phyloP scores from a whole-genome alignment of 441 rosid species.

The Adansonia rubrostipa region DNA sequence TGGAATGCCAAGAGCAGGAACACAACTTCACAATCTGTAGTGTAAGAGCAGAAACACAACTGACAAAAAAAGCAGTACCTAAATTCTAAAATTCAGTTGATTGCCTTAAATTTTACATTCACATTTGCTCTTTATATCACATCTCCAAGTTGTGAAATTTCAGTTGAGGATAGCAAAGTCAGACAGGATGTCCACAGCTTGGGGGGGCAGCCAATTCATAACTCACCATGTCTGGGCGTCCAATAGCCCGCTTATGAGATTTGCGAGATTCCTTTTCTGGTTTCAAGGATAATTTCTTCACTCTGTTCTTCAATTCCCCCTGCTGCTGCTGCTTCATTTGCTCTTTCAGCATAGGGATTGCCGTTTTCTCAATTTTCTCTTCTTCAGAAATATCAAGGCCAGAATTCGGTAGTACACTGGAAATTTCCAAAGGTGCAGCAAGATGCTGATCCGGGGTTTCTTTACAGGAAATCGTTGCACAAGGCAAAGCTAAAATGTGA shows the following conservation, averaged over 20 bases:
- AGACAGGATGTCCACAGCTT: slow-evolving; percentile 26
- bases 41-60: slow-evolving; percentile 15
- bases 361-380: slow-evolving; percentile 30
- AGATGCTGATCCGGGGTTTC: slow-evolving; percentile 22
- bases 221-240: slow-evolving; percentile 15
- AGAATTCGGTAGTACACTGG: slow-evolving; percentile 20
- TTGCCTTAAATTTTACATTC: slow-evolving; percentile 23
- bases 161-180: background rate
- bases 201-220: slow-evolving; percentile 26
- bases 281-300: slow-evolving; percentile 32
- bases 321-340: slow-evolving; percentile 34
- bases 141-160: slow-evolving; percentile 17
- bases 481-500: slow-evolving; percentile 27
- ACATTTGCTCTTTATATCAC: slow-evolving; percentile 26
- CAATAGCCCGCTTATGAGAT: slow-evolving; percentile 23
- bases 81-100: background rate
- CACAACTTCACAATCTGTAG: background rate
- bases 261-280: slow-evolving; percentile 32
- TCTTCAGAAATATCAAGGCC: slow-evolving; percentile 23
- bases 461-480: slow-evolving; percentile 16
- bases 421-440: slow-evolving; percentile 21
- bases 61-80: background rate
- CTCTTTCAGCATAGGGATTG: slow-evolving; percentile 32
- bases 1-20: slow-evolving; percentile 11
- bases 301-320: slow-evolving; percentile 29